Evolutionary conservation across 371 early-diverging fungal genomes (phyloP).

Genomic region (Basidiobolus meristosporus): DNA sequence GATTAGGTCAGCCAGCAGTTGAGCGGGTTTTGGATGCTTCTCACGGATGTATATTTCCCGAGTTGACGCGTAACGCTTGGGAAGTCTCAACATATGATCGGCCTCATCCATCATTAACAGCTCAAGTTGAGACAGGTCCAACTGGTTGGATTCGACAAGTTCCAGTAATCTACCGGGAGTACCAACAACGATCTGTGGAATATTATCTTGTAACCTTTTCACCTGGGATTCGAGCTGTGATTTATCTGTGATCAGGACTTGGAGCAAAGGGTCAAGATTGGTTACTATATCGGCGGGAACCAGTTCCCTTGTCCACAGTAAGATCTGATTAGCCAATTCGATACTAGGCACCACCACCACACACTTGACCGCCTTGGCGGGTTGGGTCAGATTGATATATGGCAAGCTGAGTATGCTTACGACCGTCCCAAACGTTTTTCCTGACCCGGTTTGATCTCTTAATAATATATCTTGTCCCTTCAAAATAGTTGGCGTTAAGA

Average conservation of each 20-base stretch:
- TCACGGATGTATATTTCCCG: conserved; percentile 19
- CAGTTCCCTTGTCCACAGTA: conserved; percentile 18
- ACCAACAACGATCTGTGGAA: conserved; percentile 37
- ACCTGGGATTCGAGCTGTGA: conserved; percentile 4
- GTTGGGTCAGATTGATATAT: conserved; percentile 2
- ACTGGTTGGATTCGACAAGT: conserved; percentile 10
- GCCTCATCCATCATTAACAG: conserved; percentile 54
- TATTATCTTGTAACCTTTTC: conserved; percentile 1
- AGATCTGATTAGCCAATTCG: conserved; percentile 72
- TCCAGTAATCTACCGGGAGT: conserved; percentile 39
- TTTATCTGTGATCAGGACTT: conserved; percentile 3
- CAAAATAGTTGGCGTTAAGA: conserved; percentile 30
- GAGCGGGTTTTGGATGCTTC: conserved; percentile 42
- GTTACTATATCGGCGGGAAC: conserved; percentile 5
- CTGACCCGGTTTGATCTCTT: conserved; percentile 52
- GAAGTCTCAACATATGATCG: conserved; percentile 43
- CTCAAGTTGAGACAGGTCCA: conserved; percentile 24
- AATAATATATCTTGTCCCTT: conserved; percentile 33
- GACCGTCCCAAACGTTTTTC: conserved; percentile 57
- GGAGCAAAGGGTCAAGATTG: conserved; percentile 8
- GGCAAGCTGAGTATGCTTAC: conserved; percentile 24
- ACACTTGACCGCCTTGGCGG: background rate
- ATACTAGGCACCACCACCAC: conserved; percentile 48
- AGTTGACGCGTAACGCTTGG: conserved; percentile 28
- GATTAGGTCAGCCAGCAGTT: conserved; percentile 25